These are phyloP conservation scores for Echites panduratus DNA, from an alignment of 257 asterid species.

Conservation along the genomic window DNA sequence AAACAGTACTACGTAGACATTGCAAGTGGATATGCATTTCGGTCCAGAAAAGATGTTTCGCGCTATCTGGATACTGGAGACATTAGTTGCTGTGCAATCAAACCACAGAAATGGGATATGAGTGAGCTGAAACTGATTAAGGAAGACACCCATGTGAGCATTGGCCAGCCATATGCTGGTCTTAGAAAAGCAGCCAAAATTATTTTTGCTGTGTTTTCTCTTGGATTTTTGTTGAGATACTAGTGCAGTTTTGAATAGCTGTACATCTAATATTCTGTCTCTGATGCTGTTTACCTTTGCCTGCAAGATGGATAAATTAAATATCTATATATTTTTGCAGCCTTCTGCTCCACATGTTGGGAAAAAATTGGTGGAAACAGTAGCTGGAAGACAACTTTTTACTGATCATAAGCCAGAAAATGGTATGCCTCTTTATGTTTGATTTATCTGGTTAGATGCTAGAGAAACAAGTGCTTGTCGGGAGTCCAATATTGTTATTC, in stretches of 20 bases:
- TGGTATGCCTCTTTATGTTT: slow-evolving; percentile 18
- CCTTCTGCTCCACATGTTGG: slow-evolving; percentile 24
- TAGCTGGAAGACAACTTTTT: slow-evolving; percentile 17
- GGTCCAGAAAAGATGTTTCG: slow-evolving; percentile 54
- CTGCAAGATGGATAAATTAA: background rate
- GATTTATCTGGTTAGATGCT: background rate
- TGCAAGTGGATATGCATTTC: slow-evolving; percentile 48
- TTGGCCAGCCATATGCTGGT: slow-evolving; percentile 11
- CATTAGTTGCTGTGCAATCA: slow-evolving; percentile 37
- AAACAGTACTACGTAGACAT: slow-evolving; percentile 65
- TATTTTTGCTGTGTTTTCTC: background rate
- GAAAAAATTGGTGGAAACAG: slow-evolving; percentile 17
- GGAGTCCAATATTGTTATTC: background rate
- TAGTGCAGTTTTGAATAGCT: background rate
- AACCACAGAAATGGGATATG: slow-evolving; percentile 37
- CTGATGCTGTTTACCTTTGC: background rate
- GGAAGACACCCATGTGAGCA: slow-evolving; percentile 30
- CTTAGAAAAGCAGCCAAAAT: background rate
- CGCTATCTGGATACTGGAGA: slow-evolving; percentile 56
- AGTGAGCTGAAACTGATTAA: background rate
- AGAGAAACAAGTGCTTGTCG: background rate
- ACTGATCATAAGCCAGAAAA: slow-evolving; percentile 21
- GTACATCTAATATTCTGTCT: background rate
- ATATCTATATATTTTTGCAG: background rate
- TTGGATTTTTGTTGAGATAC: background rate